These are phyloP conservation scores for Penicillium rolfsii DNA, from an alignment of 2,329 filamentous ascomycete species.

Conservation along the genomic window DNA sequence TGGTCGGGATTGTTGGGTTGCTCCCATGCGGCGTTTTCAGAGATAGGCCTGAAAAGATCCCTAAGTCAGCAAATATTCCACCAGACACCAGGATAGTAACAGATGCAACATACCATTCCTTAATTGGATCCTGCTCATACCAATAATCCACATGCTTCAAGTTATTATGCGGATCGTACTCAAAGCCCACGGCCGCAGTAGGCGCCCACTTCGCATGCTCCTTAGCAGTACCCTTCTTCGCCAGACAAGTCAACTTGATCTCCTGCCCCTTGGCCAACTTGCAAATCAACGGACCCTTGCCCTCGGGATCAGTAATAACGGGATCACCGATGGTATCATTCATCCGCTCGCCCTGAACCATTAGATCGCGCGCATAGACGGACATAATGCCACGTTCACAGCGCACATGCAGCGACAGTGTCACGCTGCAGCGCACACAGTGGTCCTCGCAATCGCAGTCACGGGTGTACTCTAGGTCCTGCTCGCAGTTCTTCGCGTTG, in stretches of 20 bases:
- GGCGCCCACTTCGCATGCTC: conserved; percentile 99
- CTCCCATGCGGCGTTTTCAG: conserved; percentile 67
- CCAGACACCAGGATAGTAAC: not conserved
- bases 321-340: conserved; percentile 78
- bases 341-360: conserved; percentile 69
- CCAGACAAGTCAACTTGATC: conserved; percentile 85
- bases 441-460: conserved; percentile 97
- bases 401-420: conserved; percentile 79
- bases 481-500: conserved; percentile 78
- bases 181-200: conserved; percentile 88
- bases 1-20: conserved; percentile 77
- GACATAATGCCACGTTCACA: conserved; percentile 88
- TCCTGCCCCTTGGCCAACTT: conserved; percentile 91
- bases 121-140: conserved; percentile 82
- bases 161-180: conserved; percentile 98
- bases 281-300: conserved; percentile 80
- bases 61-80: not conserved
- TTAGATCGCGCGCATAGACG: conserved; percentile 87
- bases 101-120: conserved; percentile 72
- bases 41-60: conserved; percentile 39
- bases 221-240: conserved; percentile 98
- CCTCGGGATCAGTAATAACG: conserved; percentile 80
- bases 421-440: conserved; percentile 89
- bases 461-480: conserved; percentile 79
- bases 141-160: conserved; percentile 89